Evolutionary conservation across 371 early-diverging fungal species (phyloP).

Genomic region (Zychaea mexicana): DNA sequence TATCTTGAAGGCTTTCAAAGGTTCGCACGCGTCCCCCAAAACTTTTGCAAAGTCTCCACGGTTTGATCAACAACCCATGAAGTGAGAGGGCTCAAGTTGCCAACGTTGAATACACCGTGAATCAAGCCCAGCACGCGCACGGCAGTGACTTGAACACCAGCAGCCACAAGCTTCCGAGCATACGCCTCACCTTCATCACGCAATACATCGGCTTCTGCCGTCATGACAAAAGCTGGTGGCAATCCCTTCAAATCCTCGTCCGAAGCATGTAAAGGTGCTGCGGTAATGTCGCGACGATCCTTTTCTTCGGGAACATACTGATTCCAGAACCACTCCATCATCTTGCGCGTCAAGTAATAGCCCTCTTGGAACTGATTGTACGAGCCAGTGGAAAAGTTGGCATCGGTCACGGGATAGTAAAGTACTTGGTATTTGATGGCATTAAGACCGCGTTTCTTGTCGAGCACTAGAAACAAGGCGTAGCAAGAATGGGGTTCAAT

Average conservation of each 20-base stretch:
- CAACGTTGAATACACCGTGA: slow-evolving; percentile 11
- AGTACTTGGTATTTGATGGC: slow-evolving; percentile 27
- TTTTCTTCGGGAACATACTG: slow-evolving; percentile 20
- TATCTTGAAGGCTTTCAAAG: background rate
- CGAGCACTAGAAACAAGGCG: slow-evolving; percentile 18
- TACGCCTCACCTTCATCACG: slow-evolving; percentile 42
- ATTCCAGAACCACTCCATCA: slow-evolving; percentile 37
- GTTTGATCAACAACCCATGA: slow-evolving; percentile 8
- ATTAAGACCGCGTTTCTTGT: slow-evolving; percentile 24
- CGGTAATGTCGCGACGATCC: slow-evolving; percentile 14
- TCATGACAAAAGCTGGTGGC: slow-evolving; percentile 32
- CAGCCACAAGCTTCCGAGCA: slow-evolving; percentile 24
- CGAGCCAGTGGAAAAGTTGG: slow-evolving; percentile 23
- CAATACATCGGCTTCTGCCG: slow-evolving; percentile 39
- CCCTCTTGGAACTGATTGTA: slow-evolving; percentile 24
- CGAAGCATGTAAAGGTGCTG: slow-evolving; percentile 18
- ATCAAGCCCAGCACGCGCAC: slow-evolving; percentile 22
- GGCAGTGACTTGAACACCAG: slow-evolving; percentile 25
- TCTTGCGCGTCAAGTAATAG: slow-evolving; percentile 15
- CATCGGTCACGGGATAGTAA: slow-evolving; percentile 29
- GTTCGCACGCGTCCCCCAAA: background rate
- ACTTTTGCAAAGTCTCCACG: background rate
- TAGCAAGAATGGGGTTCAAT: no score
- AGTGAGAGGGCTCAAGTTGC: background rate
- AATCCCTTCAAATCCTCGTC: slow-evolving; percentile 27